Base-by-base conservation (phyloP, 495 filamentous ascomycete species). In the Aspergillus leporis region DNA sequence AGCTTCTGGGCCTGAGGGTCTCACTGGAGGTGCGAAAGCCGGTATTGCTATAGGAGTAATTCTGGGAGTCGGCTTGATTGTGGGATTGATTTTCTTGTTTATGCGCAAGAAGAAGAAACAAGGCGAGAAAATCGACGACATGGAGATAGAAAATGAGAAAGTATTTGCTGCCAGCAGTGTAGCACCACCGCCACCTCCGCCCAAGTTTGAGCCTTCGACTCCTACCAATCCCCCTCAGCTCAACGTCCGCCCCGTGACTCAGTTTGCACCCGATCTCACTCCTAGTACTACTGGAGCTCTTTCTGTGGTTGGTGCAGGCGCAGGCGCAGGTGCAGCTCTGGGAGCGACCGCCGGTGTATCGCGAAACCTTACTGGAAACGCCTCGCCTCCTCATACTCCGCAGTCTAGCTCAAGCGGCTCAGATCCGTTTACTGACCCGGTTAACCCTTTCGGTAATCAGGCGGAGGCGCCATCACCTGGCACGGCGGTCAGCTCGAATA, bases 201-300 rank as follows among this genome's bases (percentile, higher is more conserved):
- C 69, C 13, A 68, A 65, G 41, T 61, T 58, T 8, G 55, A 61
- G 25, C 49, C 55, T 1, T 48, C 47, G 53, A 31, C 65, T 59
- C 73, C 81, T 13, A 81, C 78, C 48, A 87, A 86, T 18, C 90
- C 93, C 4, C 93, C 94, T 6, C 85, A 86, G 54, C 80, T 98
- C 45, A 95, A 92, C 63, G 81, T 97, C 51, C 88, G 91, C 38
- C 94, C 93, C 0, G 83, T 96, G 32, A 93, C 92, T 55, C 87
- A 96, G 65, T 95, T 98, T 70, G 80, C 88, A 13, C 92, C 92
- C 9, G 87, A 84, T 59, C 77, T 92, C 41, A 72, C 55, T 60
- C 65, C 36, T 74, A 76, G 56, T 63, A 73, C 66, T 67, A 74
- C 61, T n/a, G 68, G 74, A 53, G 60, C 69, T 31, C 61, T 81